Base-by-base conservation (phyloP, 1,284 basidiomycete species). In the Agaricales sp. region DNA sequence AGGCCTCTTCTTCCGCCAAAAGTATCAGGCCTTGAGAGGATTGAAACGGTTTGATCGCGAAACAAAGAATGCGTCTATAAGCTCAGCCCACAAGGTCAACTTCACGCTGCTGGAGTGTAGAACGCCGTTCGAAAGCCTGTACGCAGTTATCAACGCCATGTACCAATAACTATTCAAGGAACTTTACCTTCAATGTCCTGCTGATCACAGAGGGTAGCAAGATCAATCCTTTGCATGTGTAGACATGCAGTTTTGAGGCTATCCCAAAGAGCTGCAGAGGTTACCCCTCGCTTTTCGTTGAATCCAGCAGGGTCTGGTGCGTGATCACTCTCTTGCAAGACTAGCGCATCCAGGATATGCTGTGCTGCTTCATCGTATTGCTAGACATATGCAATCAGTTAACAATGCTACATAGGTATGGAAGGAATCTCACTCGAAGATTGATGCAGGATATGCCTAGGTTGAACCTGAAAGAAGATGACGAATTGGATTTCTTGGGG, bases 391-490 rank as follows among this genome's bases (percentile, higher is more conserved):
- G 38, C 21, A 47, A 45, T 35, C 41, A 39, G 46, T 43, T 21
- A 53, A 37, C n/a, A n/a, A n/a, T n/a, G n/a, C n/a, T n/a, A n/a
- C n/a, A n/a, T n/a, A n/a, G n/a, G n/a, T n/a, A 25, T 16, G 26
- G 8, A 20, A 24, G 20, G 25, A 18, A 35, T 69, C 78, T 54
- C 62, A 91, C 88, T 52, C 75, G 74, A 47, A 95, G 74, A 63
- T 92, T 94, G 62, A 92, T 87, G 61, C 83, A 91, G 1, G 90
- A 87, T 54, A 95, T 95, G 20, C 91, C 92, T 16, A 95, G 72
- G 65, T 96, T 95, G 66, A 89, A 95, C 54, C 90, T 88, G 49
- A 51, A 45, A 43, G 50, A 49, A 35, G 8, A 13, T 18, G 52
- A 41, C 44, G 41, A 43, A 43, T 47, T 35, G 49, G 47, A 37